These are phyloP conservation scores for Phyllosticta paracitricarpa DNA, from an alignment of 2,329 filamentous ascomycete genomes.

Conservation along the genomic window DNA sequence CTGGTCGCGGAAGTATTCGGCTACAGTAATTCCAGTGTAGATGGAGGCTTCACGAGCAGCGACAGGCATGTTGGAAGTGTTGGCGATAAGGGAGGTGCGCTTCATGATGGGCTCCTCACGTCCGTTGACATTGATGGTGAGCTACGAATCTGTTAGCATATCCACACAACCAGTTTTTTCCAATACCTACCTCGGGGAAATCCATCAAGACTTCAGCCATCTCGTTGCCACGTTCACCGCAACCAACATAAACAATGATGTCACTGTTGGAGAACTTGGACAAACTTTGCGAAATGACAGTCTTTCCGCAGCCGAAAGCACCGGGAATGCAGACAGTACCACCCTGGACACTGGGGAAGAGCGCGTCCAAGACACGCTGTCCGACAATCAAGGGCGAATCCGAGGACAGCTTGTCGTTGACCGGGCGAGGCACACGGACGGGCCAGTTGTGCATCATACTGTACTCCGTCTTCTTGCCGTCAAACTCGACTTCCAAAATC, in stretches of 20 bases:
- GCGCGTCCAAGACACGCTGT: slow-evolving; percentile 88
- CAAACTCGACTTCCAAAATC: slow-evolving; percentile 91
- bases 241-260: slow-evolving; percentile 93
- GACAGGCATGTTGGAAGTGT: slow-evolving; percentile 99
- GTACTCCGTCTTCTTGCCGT: slow-evolving; percentile 87
- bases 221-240: slow-evolving; percentile 91
- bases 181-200: slow-evolving; percentile 66
- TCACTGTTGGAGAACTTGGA: slow-evolving; percentile 99
- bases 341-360: slow-evolving; percentile 94
- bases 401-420: slow-evolving; percentile 83
- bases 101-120: slow-evolving; percentile 99
- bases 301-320: slow-evolving; percentile 98
- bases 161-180: background rate
- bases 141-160: slow-evolving; percentile 34
- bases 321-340: slow-evolving; percentile 97
- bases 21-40: slow-evolving; percentile 91
- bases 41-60: slow-evolving; percentile 97
- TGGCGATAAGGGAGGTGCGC: slow-evolving; percentile 94
- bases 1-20: slow-evolving; percentile 95
- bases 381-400: slow-evolving; percentile 90
- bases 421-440: slow-evolving; percentile 87
- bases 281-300: slow-evolving; percentile 94
- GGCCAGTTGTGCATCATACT: slow-evolving; percentile 99
- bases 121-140: slow-evolving; percentile 87
- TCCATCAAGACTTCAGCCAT: slow-evolving; percentile 99